Evolutionary conservation across 768 basidiomycete species (phyloP).

Genomic region (Boletellus emodensis): DNA sequence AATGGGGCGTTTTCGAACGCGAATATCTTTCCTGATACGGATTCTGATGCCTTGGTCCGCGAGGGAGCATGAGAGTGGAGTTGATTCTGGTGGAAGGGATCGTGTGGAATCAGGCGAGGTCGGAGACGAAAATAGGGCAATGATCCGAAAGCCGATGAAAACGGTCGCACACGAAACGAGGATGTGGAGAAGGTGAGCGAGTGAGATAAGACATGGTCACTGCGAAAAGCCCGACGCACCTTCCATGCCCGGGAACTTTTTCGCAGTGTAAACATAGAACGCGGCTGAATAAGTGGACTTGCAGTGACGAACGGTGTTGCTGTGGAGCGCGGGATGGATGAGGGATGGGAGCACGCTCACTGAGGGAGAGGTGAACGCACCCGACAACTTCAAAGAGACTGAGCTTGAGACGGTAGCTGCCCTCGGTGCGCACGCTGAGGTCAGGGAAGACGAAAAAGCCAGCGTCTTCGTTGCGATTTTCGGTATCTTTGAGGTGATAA

Average conservation of each 20-base stretch:
- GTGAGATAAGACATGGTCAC: conserved; percentile 22
- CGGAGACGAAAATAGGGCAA: conserved; percentile 13
- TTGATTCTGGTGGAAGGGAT: conserved; percentile 57
- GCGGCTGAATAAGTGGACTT: conserved; percentile 84
- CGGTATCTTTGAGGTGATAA: conserved; percentile 82
- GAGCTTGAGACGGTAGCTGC: conserved; percentile 70
- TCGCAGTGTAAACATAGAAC: conserved; percentile 94
- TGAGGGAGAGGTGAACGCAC: conserved; percentile 43
- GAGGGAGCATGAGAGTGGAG: conserved; percentile 80
- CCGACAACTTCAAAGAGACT: conserved; percentile 88
- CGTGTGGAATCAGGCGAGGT: not conserved
- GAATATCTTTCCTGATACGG: conserved; percentile 87
- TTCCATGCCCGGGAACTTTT: conserved; percentile 97
- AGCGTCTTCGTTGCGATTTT: conserved; percentile 62
- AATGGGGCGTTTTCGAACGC: conserved; percentile 69
- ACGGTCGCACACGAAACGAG: conserved; percentile 12
- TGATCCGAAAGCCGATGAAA: conserved; percentile 17
- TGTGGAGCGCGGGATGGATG: conserved; percentile 25
- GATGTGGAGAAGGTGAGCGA: not conserved
- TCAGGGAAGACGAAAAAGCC: conserved; percentile 98
- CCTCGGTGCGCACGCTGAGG: conserved; percentile 87
- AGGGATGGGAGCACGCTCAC: not conserved
- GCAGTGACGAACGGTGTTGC: conserved; percentile 84
- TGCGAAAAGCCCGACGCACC: conserved; percentile 42
- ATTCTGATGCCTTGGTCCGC: conserved; percentile 98